Conservation (phyloP, 192 early-diverging fungal species). For the Phlyctochytrium planicorne region DNA sequence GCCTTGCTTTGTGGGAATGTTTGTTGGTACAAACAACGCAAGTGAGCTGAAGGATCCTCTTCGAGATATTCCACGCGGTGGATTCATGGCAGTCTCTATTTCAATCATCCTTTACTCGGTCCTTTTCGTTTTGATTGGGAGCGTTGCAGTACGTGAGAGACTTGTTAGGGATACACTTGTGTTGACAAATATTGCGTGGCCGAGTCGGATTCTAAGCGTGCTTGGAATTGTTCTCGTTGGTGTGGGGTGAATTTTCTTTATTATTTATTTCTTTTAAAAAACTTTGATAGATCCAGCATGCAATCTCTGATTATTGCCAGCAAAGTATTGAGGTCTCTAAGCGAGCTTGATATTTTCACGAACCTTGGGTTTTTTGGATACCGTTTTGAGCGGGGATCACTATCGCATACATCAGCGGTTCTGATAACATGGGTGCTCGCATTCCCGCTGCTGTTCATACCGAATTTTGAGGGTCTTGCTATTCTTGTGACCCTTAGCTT, state of each 20-base stretch:
- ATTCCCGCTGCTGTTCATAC: background rate
- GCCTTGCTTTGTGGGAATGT: slow-evolving; percentile 14
- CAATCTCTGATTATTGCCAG: slow-evolving; percentile 13
- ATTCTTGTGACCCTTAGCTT: slow-evolving; percentile 3
- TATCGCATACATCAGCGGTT: background rate
- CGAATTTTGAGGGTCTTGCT: slow-evolving; percentile 5
- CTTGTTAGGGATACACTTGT: background rate
- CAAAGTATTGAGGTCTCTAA: background rate
- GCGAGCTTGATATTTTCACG: background rate
- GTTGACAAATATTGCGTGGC: background rate
- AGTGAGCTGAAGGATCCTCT: background rate
- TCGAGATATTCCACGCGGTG: background rate
- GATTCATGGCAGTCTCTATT: slow-evolving; percentile 1
- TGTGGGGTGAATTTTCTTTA: no score
- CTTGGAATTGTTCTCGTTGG: slow-evolving; percentile 4
- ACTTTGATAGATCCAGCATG: background rate
- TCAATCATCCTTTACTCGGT: background rate
- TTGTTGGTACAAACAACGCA: slow-evolving; percentile 8
- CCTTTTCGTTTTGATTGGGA: background rate
- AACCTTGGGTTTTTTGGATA: background rate
- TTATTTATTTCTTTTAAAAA: no score
- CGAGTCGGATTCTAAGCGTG: background rate
- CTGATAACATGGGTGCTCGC: background rate
- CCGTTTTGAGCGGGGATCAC: no score
- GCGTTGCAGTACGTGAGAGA: background rate